A percentile compares a stretch with the other conserved stretches of the same genome.
Evolutionary conservation across 805 yeast species (phyloP).

Genomic region (Ogataea degrootiae): DNA sequence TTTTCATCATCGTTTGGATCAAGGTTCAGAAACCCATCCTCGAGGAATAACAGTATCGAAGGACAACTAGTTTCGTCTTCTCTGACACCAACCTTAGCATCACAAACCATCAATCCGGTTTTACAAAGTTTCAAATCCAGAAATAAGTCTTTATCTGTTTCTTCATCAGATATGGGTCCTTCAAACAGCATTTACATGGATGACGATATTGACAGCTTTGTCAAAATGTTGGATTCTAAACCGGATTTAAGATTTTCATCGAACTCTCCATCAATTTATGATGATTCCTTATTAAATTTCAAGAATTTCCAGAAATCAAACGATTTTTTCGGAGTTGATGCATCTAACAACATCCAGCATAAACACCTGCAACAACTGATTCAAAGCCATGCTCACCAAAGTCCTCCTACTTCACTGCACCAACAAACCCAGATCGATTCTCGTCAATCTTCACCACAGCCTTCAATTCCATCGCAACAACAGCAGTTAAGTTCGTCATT

Average conservation of each 20-base stretch:
- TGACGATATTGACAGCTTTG: constrained; percentile 31
- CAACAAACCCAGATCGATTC: constrained; percentile 5
- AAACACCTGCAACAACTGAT: not conserved
- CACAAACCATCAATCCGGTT: constrained; percentile 11
- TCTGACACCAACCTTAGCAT: constrained; percentile 8
- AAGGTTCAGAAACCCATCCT: constrained; percentile 30
- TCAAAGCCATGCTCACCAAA: not conserved
- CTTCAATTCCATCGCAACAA: constrained; percentile 2
- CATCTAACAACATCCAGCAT: not conserved
- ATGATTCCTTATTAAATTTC: constrained; percentile 25
- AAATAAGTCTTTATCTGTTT: constrained; percentile 20
- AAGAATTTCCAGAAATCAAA: constrained; percentile 25
- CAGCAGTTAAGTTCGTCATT: constrained; percentile 5
- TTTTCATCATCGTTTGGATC: constrained; percentile 73
- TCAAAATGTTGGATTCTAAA: constrained; percentile 32
- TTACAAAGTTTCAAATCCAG: constrained; percentile 22
- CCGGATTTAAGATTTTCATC: constrained; percentile 32
- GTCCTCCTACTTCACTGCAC: not conserved
- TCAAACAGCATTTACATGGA: constrained; percentile 25
- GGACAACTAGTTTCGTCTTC: constrained; percentile 16
- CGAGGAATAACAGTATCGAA: constrained; percentile 28
- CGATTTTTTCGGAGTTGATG: constrained; percentile 19
- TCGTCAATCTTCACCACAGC: too few relatives aligned
- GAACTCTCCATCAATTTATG: constrained; percentile 22
- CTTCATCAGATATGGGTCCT: constrained; percentile 24